phyloP scores from a whole-genome alignment of 2,329 filamentous ascomycete genomes.

The Fusarium sp. region DNA sequence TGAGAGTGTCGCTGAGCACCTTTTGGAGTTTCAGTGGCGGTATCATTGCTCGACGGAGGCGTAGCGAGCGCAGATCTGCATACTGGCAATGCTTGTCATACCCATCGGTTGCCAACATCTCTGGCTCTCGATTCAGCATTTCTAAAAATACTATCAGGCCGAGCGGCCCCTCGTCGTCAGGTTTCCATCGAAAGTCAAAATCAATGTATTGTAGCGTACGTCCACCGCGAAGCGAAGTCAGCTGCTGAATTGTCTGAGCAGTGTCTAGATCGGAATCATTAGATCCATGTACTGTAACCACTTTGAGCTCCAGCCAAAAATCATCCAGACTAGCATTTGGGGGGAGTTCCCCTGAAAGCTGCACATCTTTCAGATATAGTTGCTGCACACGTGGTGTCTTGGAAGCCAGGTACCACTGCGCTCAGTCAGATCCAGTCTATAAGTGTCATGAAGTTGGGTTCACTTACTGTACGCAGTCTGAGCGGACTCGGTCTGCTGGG shows the following conservation, averaged over 20 bases:
- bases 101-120: constrained; percentile 11
- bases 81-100: constrained; percentile 37
- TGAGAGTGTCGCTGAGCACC: constrained; percentile 43
- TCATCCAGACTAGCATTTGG: constrained; percentile 25
- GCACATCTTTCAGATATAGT: constrained; percentile 46
- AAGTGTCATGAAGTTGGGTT: not conserved
- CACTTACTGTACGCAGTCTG: constrained; percentile 37
- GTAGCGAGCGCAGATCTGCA: constrained; percentile 43
- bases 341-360: constrained; percentile 24
- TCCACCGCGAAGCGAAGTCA: constrained; percentile 46
- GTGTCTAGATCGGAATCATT: constrained; percentile 38
- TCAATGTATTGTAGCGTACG: constrained; percentile 46
- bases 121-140: constrained; percentile 28
- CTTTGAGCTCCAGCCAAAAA: constrained; percentile 48
- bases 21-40: constrained; percentile 39
- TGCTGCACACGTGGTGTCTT: constrained; percentile 49
- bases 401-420: constrained; percentile 41
- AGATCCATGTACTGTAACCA: constrained; percentile 42
- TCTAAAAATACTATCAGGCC: constrained; percentile 29
- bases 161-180: constrained; percentile 36
- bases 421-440: constrained; percentile 8
- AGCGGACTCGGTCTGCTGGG: constrained; percentile 26
- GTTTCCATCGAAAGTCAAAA: constrained; percentile 45
- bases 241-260: constrained; percentile 31
- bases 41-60: constrained; percentile 43